Conservation (phyloP, 257 asterid species). For the Capsicum pubescens region DNA sequence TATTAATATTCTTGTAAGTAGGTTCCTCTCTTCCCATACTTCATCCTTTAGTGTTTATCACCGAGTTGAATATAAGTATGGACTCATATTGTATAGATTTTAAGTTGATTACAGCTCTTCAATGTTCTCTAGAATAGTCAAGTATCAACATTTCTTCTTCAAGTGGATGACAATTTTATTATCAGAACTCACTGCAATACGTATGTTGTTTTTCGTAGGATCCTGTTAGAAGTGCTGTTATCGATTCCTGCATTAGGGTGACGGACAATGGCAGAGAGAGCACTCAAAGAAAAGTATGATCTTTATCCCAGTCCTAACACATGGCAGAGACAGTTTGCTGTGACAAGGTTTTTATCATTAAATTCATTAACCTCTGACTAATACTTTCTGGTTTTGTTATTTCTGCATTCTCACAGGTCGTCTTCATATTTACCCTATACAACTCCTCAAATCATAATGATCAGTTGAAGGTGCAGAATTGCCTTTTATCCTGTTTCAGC, state of each 20-base stretch:
- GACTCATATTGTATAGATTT: not conserved
- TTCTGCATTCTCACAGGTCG: constrained; percentile 58
- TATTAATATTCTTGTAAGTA: not conserved
- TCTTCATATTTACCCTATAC: constrained; percentile 82
- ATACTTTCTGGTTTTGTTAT: constrained; percentile 32
- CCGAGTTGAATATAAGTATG: not conserved
- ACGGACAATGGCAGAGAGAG: constrained; percentile 97
- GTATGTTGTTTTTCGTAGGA: constrained; percentile 52
- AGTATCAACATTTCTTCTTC: not conserved
- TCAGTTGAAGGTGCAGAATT: constrained; percentile 79
- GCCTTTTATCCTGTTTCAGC: constrained; percentile 26
- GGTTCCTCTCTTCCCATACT: not conserved
- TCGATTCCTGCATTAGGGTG: constrained; percentile 96
- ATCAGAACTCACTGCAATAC: constrained; percentile 26
- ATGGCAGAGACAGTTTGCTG: not conserved
- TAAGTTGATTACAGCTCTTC: not conserved
- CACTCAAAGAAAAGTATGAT: constrained; percentile 79
- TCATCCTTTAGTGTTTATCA: not conserved
- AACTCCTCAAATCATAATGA: constrained; percentile 88
- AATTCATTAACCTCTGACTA: constrained; percentile 27
- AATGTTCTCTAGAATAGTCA: not conserved
- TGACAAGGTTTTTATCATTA: not conserved
- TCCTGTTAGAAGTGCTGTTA: constrained; percentile 90
- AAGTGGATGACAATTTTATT: not conserved
- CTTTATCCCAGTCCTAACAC: constrained; percentile 23